These are phyloP conservation scores for Wickerhamomyces sydowiorum DNA, from an alignment of 805 yeast species.

Conservation along the genomic window DNA sequence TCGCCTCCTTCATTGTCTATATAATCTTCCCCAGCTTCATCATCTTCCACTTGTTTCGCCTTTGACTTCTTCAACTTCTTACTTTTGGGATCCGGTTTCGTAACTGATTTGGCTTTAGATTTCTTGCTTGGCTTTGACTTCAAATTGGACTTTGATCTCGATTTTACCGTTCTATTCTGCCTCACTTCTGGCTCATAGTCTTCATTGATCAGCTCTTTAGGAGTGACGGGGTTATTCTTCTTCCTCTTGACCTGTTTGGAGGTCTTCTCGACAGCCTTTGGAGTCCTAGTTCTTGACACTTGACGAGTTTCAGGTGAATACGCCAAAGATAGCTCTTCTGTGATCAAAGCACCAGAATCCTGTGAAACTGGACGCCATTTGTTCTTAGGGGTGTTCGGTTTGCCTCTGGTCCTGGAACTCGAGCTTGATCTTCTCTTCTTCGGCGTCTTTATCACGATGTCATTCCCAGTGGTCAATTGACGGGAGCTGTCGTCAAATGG, in stretches of 20 bases:
- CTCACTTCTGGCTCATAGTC: not conserved
- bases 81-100: conserved; percentile 3
- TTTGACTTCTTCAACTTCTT: conserved; percentile 1
- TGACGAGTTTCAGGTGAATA: conserved; percentile 6
- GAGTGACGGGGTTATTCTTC: not conserved
- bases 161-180: not conserved
- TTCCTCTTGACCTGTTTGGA: conserved; percentile 1
- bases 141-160: conserved; percentile 2
- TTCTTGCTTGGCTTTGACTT: not conserved
- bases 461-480: conserved; percentile 6
- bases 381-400: not conserved
- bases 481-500: conserved; percentile 4
- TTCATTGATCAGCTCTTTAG: not conserved
- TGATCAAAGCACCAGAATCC: conserved; percentile 17
- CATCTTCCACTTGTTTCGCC: not conserved
- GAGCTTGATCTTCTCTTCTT: not conserved
- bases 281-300: not conserved
- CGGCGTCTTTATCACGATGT: conserved; percentile 10
- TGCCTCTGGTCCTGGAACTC: conserved; percentile 3
- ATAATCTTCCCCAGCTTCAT: no score
- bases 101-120: no score
- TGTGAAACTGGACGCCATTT: conserved; percentile 10
- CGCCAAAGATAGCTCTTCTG: conserved; percentile 9
- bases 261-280: not conserved
- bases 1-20: conserved; percentile 3